Evolutionary conservation across 164 flowering plant species (phyloP), one percentile per base, ranked within the genome.

Genomic region (Annona cherimola): DNA sequence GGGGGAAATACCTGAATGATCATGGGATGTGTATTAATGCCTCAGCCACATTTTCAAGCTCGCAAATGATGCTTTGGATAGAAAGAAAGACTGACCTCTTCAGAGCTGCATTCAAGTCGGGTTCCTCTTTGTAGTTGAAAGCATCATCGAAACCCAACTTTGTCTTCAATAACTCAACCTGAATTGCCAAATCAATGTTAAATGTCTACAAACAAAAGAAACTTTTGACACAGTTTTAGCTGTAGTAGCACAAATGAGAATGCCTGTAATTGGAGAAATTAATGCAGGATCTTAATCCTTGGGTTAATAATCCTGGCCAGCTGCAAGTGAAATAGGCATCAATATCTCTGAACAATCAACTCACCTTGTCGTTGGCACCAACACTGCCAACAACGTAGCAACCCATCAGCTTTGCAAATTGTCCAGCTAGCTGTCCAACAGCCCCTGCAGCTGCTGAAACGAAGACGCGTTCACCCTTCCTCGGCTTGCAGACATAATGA

Each of bases 371-470:
- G 66, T 74, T 80, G 7, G 77, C 76, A 5, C 91, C 88, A 66
- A 86, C 90, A 75, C 87, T 85, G 65, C 92, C 92, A 50, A 88
- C 92, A 55, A 88, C 92, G 69, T 85, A 83, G 75, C 88, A 88
- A 7, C 88, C 89, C 39, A 57, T 12, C 16, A 86, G 59, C 70
- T 86, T 87, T 3, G 91, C 89, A 61, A 85, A 80, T 50, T 87
- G 90, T 19, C 88, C 87, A n/a, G 83, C 89, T 61, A 86, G 83
- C 75, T 86, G 89, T 20, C 89, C 90, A 44, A 85, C 87, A 2
- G 87, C 87, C 9, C 88, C 88, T 43, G 88, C 75, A 4, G 92
- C 92, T 9, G 91, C 86, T 8, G 91, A 88, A 8, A 88, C 75
- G 63, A 68, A 86, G 61, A 88, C 87, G 45, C 40, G 69, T 35